Percentiles rank a stretch among this genome's conserved stretches.
Conservation (phyloP, 305 asterid species). For the Solanum chacoense region DNA sequence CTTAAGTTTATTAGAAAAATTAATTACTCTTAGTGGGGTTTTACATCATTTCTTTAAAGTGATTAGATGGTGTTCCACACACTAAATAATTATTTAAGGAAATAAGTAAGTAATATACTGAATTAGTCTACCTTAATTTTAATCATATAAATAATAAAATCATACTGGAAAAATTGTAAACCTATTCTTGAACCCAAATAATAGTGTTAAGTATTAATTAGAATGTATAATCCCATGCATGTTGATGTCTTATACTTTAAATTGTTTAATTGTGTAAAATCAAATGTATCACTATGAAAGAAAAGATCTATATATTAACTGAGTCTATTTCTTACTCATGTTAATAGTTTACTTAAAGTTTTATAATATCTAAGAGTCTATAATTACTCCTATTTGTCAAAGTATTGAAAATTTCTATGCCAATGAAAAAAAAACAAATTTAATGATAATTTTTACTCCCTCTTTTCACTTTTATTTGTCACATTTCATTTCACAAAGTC, state of each 20-base stretch:
- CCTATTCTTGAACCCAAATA: not conserved
- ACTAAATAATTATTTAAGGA: not conserved
- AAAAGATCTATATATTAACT: not conserved
- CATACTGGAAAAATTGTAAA: not conserved
- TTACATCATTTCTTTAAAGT: not conserved
- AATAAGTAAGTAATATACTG: not conserved
- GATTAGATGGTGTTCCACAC: not conserved
- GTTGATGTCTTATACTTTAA: not conserved
- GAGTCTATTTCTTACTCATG: not conserved
- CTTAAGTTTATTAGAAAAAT: not conserved
- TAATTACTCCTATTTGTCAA: not conserved
- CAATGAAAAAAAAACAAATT: not conserved
- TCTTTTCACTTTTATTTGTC: not conserved
- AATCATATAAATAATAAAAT: not conserved
- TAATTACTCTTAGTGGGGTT: not conserved
- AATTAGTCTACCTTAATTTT: not conserved
- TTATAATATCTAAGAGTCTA: not conserved
- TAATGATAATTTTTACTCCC: not conserved
- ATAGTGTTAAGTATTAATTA: not conserved
- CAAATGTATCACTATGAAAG: not conserved
- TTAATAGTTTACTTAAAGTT: not conserved
- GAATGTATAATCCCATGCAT: not conserved
- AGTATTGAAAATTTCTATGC: not conserved
- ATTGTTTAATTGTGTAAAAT: not conserved
- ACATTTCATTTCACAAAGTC: not conserved